Evolutionary conservation across 192 early-diverging fungal genomes (phyloP), one percentile per base, ranked within the genome.

Genomic region (Mortierella alpina): DNA sequence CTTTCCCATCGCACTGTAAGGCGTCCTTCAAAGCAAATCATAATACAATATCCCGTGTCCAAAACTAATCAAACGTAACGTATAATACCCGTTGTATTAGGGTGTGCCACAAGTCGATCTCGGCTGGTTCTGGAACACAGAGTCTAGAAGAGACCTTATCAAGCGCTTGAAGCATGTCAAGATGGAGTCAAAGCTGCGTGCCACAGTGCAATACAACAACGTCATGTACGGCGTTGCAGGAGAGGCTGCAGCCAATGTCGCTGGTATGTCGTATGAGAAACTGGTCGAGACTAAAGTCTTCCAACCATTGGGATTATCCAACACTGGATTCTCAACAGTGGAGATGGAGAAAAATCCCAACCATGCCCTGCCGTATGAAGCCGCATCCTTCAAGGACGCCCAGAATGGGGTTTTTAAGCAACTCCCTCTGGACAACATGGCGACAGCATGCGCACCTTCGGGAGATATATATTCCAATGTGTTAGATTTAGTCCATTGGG

Each of bases 211-310:
- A 1, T 75, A 75, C 22, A 62, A 47, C 52, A 75, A 75, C 12
- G 12, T 75, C n/a, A 52, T 59, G n/a, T 68, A 75, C 46, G 11
- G 47, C 13, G 59, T 75, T 31, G 65, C 73, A 0, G 73, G 73
- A 4, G 73, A 66, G 15, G 59, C 73, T 6, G 65, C 58, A 1
- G 73, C 50, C 23, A 54, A 63, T 5, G 59, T 68, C 4, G 73
- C 42, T 0, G 59, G 59, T 7, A 56, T 51, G 0, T 45, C 72
- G 0, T 67, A 56, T 20, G 73, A 75, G 40, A 22, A 56, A 0
- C 44, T 68, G 5, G 66, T 75, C 11, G 13, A 18, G 1, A 48
- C 20, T 39, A 75, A 68, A 17, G 49, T 75, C 41, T 63, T 75
- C 39, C 31, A 31, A 8, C 66, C 73, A 2, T 18, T 68, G 8